Conservation (phyloP, 129 eudicot genomes). For the Lactuca sativa region DNA sequence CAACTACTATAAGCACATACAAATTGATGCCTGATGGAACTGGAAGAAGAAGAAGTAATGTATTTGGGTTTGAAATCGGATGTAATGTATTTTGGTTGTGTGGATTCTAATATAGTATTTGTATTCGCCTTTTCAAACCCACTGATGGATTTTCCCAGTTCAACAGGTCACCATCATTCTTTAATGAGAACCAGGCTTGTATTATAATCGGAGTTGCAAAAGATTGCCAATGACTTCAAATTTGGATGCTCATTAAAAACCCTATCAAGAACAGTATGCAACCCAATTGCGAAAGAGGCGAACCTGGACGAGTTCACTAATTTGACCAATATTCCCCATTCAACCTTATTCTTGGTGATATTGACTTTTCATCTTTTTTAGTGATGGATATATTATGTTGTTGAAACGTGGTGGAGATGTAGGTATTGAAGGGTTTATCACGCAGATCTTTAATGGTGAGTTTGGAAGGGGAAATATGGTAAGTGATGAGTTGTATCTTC, state of each 20-base stretch:
- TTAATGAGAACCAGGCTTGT: no score
- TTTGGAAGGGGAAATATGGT: slow-evolving; percentile 50
- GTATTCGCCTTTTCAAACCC: no score
- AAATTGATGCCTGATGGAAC: no score
- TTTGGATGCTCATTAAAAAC: slow-evolving; percentile 40
- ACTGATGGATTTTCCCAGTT: no score
- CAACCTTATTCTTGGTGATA: slow-evolving; percentile 15
- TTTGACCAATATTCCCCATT: slow-evolving; percentile 48
- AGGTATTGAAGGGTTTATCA: slow-evolving; percentile 40
- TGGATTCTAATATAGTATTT: no score
- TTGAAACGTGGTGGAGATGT: slow-evolving; percentile 43
- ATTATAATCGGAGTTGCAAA: slow-evolving; percentile 54
- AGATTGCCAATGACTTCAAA: slow-evolving; percentile 44
- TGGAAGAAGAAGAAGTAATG: no score
- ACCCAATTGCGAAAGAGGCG: slow-evolving; percentile 52
- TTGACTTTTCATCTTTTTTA: slow-evolving; percentile 12
- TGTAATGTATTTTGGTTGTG: no score
- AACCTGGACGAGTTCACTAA: slow-evolving; percentile 46
- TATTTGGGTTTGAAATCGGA: no score
- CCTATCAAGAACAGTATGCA: slow-evolving; percentile 48
- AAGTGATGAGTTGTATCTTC: slow-evolving; percentile 45
- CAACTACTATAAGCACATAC: no score
- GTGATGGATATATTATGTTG: slow-evolving; percentile 45
- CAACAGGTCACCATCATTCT: no score
- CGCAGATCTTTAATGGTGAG: slow-evolving; percentile 37